Conservation (phyloP, 352 stramenopile species). For the Pythium brassicae region DNA sequence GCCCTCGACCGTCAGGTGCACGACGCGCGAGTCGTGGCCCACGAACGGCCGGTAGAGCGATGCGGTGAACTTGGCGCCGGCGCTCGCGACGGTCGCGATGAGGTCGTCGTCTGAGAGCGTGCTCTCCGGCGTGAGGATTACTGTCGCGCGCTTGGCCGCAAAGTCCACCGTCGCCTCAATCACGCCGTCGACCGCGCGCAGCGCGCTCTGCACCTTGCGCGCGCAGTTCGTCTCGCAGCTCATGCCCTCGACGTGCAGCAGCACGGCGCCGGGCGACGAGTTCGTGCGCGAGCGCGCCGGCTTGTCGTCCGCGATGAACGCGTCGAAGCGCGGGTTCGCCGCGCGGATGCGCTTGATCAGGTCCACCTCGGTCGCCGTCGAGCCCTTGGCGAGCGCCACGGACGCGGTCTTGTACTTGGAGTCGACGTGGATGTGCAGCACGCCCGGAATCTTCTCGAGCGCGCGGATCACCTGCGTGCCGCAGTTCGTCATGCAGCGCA, state of each 20-base stretch:
- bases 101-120: conserved; percentile 62
- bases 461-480: conserved; percentile 73
- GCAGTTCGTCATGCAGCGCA: conserved; percentile 88
- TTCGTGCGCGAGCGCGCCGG: conserved; percentile 30
- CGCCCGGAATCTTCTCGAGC: conserved; percentile 74
- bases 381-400: conserved; percentile 72
- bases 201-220: conserved; percentile 44
- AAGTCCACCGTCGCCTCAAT: conserved; percentile 74
- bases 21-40: conserved; percentile 60
- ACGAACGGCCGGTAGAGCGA: conserved; percentile 65
- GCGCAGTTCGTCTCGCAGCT: conserved; percentile 67
- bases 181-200: conserved; percentile 45
- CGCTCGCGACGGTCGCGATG: conserved; percentile 47
- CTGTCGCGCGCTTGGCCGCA: conserved; percentile 54
- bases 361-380: conserved; percentile 79
- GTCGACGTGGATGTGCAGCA: conserved; percentile 82
- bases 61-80: conserved; percentile 45
- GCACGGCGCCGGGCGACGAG: conserved; percentile 54
- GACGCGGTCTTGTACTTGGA: conserved; percentile 76
- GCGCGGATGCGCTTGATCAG: conserved; percentile 81
- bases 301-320: conserved; percentile 55
- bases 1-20: conserved; percentile 65
- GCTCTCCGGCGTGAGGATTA: conserved; percentile 63
- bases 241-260: conserved; percentile 77
- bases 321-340: conserved; percentile 71